Evolutionary conservation across 2,329 filamentous ascomycete species (phyloP).

Genomic region (Coniochaeta sp.): DNA sequence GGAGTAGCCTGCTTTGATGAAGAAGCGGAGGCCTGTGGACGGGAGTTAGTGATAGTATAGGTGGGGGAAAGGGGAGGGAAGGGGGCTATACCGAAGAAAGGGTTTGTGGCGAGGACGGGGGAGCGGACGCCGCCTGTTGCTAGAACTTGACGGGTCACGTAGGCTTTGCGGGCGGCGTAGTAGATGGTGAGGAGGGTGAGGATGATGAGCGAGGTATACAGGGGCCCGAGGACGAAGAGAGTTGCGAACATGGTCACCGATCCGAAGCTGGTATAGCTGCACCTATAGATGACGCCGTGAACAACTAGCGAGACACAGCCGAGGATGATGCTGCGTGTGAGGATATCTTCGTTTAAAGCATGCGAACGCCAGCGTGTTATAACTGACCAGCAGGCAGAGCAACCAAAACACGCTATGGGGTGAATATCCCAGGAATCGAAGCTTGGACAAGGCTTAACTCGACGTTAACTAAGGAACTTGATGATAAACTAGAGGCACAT

Average conservation of each 20-base stretch:
- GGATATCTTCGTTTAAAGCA: neutral
- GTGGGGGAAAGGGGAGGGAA: neutral
- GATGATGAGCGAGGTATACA: constrained; percentile 4
- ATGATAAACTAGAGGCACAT: neutral
- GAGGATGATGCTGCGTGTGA: constrained; percentile 3
- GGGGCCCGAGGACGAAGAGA: constrained; percentile 4
- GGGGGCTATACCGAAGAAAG: constrained; percentile 22
- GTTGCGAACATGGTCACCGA: constrained; percentile 6
- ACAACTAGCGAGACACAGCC: neutral
- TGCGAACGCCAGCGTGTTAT: neutral
- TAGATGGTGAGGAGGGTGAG: constrained; percentile 9
- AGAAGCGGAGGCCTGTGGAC: constrained; percentile 14
- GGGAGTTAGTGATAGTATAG: neutral
- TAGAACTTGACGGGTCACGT: constrained; percentile 20
- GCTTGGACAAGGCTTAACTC: neutral
- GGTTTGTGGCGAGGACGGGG: constrained; percentile 23
- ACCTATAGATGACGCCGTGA: neutral
- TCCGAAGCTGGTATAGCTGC: neutral
- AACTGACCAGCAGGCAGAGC: neutral
- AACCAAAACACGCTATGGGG: no score
- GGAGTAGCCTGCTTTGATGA: constrained; percentile 18
- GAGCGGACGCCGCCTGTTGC: constrained; percentile 25
- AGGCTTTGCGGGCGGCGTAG: constrained; percentile 14
- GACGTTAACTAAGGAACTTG: neutral
- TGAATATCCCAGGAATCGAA: no score